phyloP scores from a whole-genome alignment of 305 asterid species.

The Rubia peregrina region DNA sequence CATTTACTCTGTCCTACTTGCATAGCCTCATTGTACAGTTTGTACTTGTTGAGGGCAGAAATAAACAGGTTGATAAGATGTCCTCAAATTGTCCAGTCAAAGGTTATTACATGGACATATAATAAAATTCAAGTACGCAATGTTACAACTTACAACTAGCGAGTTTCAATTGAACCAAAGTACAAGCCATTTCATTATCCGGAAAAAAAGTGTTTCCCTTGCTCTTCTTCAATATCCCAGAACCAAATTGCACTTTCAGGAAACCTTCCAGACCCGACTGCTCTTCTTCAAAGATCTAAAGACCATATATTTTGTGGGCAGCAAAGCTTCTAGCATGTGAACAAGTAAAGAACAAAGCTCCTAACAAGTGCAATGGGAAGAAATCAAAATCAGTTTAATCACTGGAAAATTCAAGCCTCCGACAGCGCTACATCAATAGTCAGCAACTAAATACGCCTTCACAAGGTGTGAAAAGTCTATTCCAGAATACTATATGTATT shows the following conservation, averaged over 20 bases:
- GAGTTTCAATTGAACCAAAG: neutral
- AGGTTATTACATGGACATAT: neutral
- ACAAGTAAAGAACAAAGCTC: neutral
- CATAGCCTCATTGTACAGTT: conserved; percentile 63
- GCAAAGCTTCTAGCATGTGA: neutral
- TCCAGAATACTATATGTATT: too few relatives aligned
- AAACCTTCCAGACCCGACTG: neutral
- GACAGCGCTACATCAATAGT: too few relatives aligned
- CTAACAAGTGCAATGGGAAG: neutral
- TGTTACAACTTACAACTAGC: neutral
- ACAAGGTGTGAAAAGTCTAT: too few relatives aligned
- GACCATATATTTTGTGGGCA: too few relatives aligned
- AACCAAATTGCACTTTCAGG: neutral
- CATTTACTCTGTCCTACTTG: conserved; percentile 58
- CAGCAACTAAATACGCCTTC: too few relatives aligned
- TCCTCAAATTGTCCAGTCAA: neutral
- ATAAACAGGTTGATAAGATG: neutral
- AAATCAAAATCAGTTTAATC: neutral
- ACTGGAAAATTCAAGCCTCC: neutral
- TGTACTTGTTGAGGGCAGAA: conserved; percentile 33
- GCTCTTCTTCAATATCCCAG: neutral
- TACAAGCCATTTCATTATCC: neutral
- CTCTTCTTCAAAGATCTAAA: neutral
- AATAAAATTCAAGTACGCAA: neutral
- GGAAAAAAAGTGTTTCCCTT: neutral